These are phyloP conservation scores for Ganoderma meredithae DNA, from an alignment of 1,284 basidiomycete species.

Conservation along the genomic window DNA sequence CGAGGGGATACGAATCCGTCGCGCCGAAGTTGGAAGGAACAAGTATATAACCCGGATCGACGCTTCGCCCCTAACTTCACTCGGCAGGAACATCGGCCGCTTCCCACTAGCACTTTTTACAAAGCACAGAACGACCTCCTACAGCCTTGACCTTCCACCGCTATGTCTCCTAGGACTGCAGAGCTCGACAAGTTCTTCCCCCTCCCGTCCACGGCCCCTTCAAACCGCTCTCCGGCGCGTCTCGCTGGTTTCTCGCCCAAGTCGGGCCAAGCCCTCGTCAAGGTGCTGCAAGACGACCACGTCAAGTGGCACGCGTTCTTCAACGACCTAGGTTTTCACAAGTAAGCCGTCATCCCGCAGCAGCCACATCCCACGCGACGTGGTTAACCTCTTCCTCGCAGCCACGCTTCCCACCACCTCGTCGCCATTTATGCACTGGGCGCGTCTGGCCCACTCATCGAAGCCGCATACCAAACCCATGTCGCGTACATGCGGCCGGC, in stretches of 20 bases:
- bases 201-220: background rate
- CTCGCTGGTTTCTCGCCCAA: background rate
- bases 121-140: background rate
- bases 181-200: constrained; percentile 9
- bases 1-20: background rate
- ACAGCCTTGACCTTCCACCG: background rate
- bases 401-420: constrained; percentile 59
- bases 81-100: background rate
- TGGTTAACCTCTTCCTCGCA: constrained; percentile 29
- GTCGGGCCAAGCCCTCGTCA: constrained; percentile 1
- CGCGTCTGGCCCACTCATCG: constrained; percentile 48
- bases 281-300: constrained; percentile 60
- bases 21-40: background rate
- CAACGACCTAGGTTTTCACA: constrained; percentile 66
- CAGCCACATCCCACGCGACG: background rate
- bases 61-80: background rate
- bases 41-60: background rate
- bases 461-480: constrained; percentile 52
- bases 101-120: background rate
- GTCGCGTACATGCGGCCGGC: constrained; percentile 48
- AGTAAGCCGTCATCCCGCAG: constrained; percentile 41
- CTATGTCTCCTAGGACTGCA: background rate
- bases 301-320: constrained; percentile 67
- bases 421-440: constrained; percentile 60
- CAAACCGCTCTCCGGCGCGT: background rate